phyloP scores from a whole-genome alignment of 805 yeast species.

The Metschnikowia cerradonensis region DNA sequence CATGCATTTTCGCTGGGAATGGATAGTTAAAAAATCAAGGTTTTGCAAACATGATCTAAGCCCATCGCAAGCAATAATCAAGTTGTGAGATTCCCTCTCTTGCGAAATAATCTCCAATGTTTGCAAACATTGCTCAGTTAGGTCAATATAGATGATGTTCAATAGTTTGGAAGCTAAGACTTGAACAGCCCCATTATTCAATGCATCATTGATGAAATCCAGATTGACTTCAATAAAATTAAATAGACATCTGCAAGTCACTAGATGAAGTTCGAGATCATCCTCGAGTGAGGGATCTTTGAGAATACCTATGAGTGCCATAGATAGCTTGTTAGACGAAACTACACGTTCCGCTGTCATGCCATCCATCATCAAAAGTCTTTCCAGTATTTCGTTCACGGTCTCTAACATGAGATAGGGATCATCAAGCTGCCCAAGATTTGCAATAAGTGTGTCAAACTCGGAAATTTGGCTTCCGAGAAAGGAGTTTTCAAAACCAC shows the following conservation, averaged over 20 bases:
- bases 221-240: slow-evolving; percentile 74
- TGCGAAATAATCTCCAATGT: slow-evolving; percentile 66
- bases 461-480: slow-evolving; percentile 20
- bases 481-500: slow-evolving; percentile 23
- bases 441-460: slow-evolving; percentile 33
- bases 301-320: slow-evolving; percentile 54
- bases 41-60: slow-evolving; percentile 63
- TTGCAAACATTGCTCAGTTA: slow-evolving; percentile 87
- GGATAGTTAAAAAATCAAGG: slow-evolving; percentile 83
- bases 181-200: slow-evolving; percentile 61
- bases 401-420: slow-evolving; percentile 61
- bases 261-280: slow-evolving; percentile 75
- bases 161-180: slow-evolving; percentile 60
- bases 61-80: slow-evolving; percentile 57
- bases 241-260: slow-evolving; percentile 79
- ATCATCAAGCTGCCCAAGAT: slow-evolving; percentile 46
- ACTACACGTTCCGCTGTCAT: slow-evolving; percentile 58
- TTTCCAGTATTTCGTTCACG: slow-evolving; percentile 59
- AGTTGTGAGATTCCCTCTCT: slow-evolving; percentile 44
- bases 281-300: slow-evolving; percentile 53
- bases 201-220: slow-evolving; percentile 58
- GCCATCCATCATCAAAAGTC: slow-evolving; percentile 65
- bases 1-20: slow-evolving; percentile 81
- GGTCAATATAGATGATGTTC: slow-evolving; percentile 79
- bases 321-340: slow-evolving; percentile 55